phyloP scores from a whole-genome alignment of 352 stramenopile genomes.

The Thraustochytrium striatum region DNA sequence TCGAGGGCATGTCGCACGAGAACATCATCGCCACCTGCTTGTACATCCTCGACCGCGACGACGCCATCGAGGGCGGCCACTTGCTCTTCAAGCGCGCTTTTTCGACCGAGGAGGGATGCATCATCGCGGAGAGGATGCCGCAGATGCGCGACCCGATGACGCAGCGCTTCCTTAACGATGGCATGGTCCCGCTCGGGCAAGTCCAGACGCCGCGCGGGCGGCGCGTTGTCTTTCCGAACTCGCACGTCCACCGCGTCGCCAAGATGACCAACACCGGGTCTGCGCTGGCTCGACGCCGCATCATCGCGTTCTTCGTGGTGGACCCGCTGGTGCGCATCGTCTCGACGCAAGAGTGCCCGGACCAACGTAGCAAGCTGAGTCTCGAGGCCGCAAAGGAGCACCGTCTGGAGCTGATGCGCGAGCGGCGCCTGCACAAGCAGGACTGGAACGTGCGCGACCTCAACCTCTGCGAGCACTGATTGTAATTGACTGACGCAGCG shows the following conservation, averaged over 20 bases:
- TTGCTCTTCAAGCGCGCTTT: slow-evolving; percentile 35
- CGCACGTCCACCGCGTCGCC: neutral
- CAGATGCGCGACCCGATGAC: neutral
- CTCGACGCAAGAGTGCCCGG: slow-evolving; percentile 46
- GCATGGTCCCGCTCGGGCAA: neutral
- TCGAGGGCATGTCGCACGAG: slow-evolving; percentile 54
- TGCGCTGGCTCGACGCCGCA: neutral
- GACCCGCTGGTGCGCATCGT: slow-evolving; percentile 47
- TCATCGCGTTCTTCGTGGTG: slow-evolving; percentile 51
- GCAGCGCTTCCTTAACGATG: neutral
- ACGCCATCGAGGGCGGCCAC: slow-evolving; percentile 44
- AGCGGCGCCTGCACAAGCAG: slow-evolving; percentile 41
- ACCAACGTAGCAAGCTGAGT: slow-evolving; percentile 34
- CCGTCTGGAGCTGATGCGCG: slow-evolving; percentile 45
- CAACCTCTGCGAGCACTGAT: slow-evolving; percentile 20
- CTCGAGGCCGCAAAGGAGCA: slow-evolving; percentile 34
- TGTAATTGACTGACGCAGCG: too few relatives aligned
- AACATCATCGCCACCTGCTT: slow-evolving; percentile 49
- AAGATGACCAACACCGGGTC: slow-evolving; percentile 10
- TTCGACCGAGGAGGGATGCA: neutral
- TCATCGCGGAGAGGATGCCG: too few relatives aligned
- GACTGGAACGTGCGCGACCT: slow-evolving; percentile 48
- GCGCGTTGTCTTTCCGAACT: slow-evolving; percentile 13
- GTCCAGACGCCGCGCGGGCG: neutral
- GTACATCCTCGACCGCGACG: slow-evolving; percentile 38